These are phyloP conservation scores for Tillandsia fasciculata DNA, from an alignment of 176 grass and related monocot species.

Conservation along the genomic window DNA sequence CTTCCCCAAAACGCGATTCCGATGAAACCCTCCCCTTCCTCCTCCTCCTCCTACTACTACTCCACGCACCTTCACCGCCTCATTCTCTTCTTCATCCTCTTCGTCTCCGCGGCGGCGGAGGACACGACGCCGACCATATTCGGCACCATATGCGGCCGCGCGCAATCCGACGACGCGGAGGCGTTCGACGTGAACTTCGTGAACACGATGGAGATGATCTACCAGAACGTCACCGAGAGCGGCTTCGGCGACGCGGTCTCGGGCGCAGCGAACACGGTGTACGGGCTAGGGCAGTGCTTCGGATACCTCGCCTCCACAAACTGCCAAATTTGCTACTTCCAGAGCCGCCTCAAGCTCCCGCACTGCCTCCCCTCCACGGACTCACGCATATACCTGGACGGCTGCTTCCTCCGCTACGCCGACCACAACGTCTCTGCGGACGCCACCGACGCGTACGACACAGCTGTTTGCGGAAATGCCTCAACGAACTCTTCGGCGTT, in stretches of 20 bases:
- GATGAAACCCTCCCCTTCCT: background rate
- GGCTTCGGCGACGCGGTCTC: constrained; percentile 45
- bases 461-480: constrained; percentile 37
- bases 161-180: constrained; percentile 13
- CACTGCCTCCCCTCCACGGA: constrained; percentile 48
- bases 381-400: constrained; percentile 58
- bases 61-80: background rate
- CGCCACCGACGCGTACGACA: constrained; percentile 38
- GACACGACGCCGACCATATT: constrained; percentile 27
- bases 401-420: constrained; percentile 73
- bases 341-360: constrained; percentile 68
- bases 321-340: constrained; percentile 72
- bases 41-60: constrained; percentile 8
- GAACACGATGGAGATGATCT: constrained; percentile 44
- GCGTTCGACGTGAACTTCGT: constrained; percentile 64
- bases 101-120: background rate
- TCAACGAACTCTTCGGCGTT: constrained; percentile 10
- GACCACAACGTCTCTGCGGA: constrained; percentile 24
- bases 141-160: constrained; percentile 29
- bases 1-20: background rate
- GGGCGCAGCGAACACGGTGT: constrained; percentile 29
- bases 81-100: background rate
- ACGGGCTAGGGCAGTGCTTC: constrained; percentile 61
- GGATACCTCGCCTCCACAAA: constrained; percentile 51
- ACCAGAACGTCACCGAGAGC: constrained; percentile 42